Conservation (phyloP, 495 filamentous ascomycete species). For the Parmelia sp. region DNA sequence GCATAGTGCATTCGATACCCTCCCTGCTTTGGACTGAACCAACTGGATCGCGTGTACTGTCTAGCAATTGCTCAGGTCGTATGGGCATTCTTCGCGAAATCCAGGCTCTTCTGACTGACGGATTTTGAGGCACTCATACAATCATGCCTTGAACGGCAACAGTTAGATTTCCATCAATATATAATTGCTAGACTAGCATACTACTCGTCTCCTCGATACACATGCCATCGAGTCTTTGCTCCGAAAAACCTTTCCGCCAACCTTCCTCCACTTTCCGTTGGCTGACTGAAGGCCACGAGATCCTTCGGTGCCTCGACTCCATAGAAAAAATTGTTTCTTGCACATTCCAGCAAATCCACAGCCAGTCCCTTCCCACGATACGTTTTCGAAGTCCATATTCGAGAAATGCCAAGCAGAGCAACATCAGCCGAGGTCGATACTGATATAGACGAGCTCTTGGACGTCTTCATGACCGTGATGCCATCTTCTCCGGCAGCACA, state of each 20-base stretch:
- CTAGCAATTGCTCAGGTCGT: neutral
- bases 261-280: constrained; percentile 60
- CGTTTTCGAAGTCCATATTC: constrained; percentile 63
- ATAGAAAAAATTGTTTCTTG: constrained; percentile 58
- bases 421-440: constrained; percentile 35
- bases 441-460: constrained; percentile 42
- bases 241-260: constrained; percentile 62
- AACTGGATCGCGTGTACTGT: neutral
- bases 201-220: constrained; percentile 37
- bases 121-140: neutral
- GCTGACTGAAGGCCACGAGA: constrained; percentile 65
- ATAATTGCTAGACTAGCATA: neutral
- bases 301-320: constrained; percentile 58
- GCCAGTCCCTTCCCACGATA: constrained; percentile 58
- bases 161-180: neutral
- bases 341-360: constrained; percentile 54
- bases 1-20: neutral
- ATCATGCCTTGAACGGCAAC: neutral
- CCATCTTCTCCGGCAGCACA: constrained; percentile 24
- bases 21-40: neutral
- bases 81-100: neutral
- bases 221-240: constrained; percentile 44
- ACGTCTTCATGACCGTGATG: constrained; percentile 23
- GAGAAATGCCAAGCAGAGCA: constrained; percentile 61
- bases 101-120: neutral